These are phyloP conservation scores for Talaromyces rugulosus DNA, from an alignment of 2,329 filamentous ascomycete genomes.

Conservation along the genomic window DNA sequence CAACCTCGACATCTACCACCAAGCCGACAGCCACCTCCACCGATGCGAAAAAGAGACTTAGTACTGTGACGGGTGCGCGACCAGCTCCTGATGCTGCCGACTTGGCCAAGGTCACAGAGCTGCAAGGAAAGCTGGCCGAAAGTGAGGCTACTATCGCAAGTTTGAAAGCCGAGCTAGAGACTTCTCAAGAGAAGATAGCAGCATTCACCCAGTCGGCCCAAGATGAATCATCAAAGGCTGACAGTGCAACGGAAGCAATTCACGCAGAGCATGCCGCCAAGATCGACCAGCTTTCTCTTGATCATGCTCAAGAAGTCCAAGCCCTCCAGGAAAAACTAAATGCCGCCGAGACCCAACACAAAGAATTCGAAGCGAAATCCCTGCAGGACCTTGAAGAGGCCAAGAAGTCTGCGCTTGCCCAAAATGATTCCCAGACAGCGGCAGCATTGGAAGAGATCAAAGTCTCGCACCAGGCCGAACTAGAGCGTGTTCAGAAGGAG, in stretches of 20 bases:
- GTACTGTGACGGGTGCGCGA: constrained; percentile 29
- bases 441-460: constrained; percentile 36
- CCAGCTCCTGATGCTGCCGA: constrained; percentile 21
- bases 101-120: constrained; percentile 29
- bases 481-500: constrained; percentile 33
- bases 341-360: constrained; percentile 32
- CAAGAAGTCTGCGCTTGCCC: constrained; percentile 29
- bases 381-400: constrained; percentile 36
- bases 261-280: constrained; percentile 30
- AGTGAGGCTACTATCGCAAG: constrained; percentile 31
- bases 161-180: constrained; percentile 31
- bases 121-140: constrained; percentile 33
- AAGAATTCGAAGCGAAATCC: constrained; percentile 34
- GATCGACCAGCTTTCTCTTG: constrained; percentile 27
- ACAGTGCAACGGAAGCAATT: constrained; percentile 21
- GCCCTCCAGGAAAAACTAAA: constrained; percentile 29
- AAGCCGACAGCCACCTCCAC: constrained; percentile 18
- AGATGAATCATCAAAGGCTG: constrained; percentile 20
- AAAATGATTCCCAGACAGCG: constrained; percentile 32
- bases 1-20: constrained; percentile 17
- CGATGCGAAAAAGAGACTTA: constrained; percentile 35
- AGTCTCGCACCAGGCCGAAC: constrained; percentile 29
- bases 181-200: constrained; percentile 31
- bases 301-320: constrained; percentile 30
- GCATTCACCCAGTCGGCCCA: constrained; percentile 25